Conservation (phyloP, 1,284 basidiomycete genomes). For the Wallemia mellicola region DNA sequence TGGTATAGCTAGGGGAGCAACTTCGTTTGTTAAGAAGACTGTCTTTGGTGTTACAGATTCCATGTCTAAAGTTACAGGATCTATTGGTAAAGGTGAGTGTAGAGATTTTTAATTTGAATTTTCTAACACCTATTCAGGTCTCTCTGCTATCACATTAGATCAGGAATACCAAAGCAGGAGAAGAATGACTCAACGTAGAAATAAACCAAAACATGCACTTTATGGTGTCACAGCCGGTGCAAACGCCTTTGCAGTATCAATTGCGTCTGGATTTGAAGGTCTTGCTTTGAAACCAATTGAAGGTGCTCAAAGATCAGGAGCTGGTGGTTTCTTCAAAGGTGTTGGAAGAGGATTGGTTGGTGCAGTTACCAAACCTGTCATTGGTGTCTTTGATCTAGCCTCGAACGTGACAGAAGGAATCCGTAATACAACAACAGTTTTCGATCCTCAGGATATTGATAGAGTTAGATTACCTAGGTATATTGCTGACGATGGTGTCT, state of each 20-base stretch:
- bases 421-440: constrained; percentile 92
- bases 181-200: constrained; percentile 61
- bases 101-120: neutral
- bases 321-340: constrained; percentile 89
- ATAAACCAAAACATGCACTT: constrained; percentile 87
- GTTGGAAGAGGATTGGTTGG: constrained; percentile 89
- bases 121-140: constrained; percentile 22
- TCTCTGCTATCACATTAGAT: constrained; percentile 89
- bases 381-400: constrained; percentile 85
- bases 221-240: constrained; percentile 84
- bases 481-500: constrained; percentile 53
- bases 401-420: constrained; percentile 91
- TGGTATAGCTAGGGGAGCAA: constrained; percentile 92
- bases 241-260: constrained; percentile 70
- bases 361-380: constrained; percentile 79
- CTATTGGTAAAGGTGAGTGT: constrained; percentile 61
- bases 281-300: constrained; percentile 87
- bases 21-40: constrained; percentile 95
- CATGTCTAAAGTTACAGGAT: constrained; percentile 87
- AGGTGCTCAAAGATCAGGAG: constrained; percentile 79
- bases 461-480: constrained; percentile 66
- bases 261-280: constrained; percentile 86
- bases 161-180: constrained; percentile 76
- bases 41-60: constrained; percentile 89
- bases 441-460: constrained; percentile 72